These are phyloP conservation scores for Cyamopsis tetragonoloba DNA, from an alignment of 306 rosid genomes.

Conservation along the genomic window DNA sequence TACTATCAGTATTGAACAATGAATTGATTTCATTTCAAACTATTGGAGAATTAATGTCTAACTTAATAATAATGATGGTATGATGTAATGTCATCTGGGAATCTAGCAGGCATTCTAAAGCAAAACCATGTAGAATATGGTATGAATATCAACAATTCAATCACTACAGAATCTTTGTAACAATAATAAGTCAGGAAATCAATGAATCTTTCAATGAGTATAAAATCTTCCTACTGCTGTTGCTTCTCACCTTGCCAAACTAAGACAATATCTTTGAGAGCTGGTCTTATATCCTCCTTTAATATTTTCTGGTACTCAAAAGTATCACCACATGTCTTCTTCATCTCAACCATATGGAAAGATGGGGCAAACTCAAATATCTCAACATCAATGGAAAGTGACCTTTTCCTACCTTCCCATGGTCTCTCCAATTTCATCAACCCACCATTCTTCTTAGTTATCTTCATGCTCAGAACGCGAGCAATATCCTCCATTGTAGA, in stretches of 20 bases:
- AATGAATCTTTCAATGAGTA: background rate
- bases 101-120: background rate
- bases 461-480: slow-evolving; percentile 14
- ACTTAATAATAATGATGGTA: background rate
- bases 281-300: slow-evolving; percentile 37
- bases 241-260: slow-evolving; percentile 40
- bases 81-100: background rate
- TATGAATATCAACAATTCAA: slow-evolving; percentile 14
- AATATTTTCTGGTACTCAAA: slow-evolving; percentile 40
- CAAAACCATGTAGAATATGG: background rate
- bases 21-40: background rate
- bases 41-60: background rate
- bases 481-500: slow-evolving; percentile 30
- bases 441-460: slow-evolving; percentile 35
- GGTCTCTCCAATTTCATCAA: slow-evolving; percentile 32
- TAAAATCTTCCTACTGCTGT: background rate
- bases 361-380: slow-evolving; percentile 39
- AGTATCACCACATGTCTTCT: slow-evolving; percentile 32
- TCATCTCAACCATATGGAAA: slow-evolving; percentile 45
- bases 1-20: background rate
- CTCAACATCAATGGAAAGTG: slow-evolving; percentile 33
- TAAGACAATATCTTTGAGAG: slow-evolving; percentile 36
- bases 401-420: slow-evolving; percentile 9
- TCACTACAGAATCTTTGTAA: background rate
- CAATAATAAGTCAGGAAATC: slow-evolving; percentile 6